Conservation (phyloP, 2,329 filamentous ascomycete species). For the Cercospora zeae-maydis region DNA sequence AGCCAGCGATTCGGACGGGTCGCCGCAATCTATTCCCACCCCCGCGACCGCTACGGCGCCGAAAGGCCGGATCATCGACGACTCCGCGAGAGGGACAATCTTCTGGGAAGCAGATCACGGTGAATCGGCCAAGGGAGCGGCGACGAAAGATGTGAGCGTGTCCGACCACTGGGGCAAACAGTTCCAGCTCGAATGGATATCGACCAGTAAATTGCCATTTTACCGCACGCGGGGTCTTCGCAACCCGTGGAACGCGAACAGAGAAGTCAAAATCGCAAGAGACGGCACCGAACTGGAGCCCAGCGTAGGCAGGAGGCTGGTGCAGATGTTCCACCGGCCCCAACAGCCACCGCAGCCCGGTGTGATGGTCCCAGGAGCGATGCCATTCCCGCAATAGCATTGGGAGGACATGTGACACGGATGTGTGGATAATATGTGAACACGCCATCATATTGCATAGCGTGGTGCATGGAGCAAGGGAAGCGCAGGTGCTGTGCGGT, state of each 20-base stretch:
- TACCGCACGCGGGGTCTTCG: constrained; percentile 81
- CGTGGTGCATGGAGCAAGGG: too few relatives aligned
- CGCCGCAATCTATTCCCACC: constrained; percentile 76
- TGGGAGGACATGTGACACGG: not conserved
- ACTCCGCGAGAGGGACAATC: constrained; percentile 88
- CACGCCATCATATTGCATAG: too few relatives aligned
- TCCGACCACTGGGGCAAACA: constrained; percentile 80
- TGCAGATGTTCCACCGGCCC: constrained; percentile 63
- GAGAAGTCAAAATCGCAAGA: constrained; percentile 92
- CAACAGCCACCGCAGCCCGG: constrained; percentile 15
- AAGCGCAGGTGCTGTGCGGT: too few relatives aligned
- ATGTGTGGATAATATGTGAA: too few relatives aligned
- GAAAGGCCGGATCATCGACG: constrained; percentile 83
- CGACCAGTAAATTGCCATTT: constrained; percentile 78
- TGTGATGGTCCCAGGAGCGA: constrained; percentile 1
- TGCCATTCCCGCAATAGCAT: constrained; percentile 12
- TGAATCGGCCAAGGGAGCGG: constrained; percentile 31
- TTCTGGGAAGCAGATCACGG: constrained; percentile 82
- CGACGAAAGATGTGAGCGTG: constrained; percentile 39
- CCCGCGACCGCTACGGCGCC: constrained; percentile 74
- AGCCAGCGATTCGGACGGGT: constrained; percentile 46
- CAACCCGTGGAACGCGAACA: constrained; percentile 92
- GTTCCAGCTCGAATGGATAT: constrained; percentile 87
- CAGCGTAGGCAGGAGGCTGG: constrained; percentile 68
- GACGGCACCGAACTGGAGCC: constrained; percentile 93